Evolutionary conservation across 208 protist species (phyloP).

Genomic region (Novymonas esmeraldas): DNA sequence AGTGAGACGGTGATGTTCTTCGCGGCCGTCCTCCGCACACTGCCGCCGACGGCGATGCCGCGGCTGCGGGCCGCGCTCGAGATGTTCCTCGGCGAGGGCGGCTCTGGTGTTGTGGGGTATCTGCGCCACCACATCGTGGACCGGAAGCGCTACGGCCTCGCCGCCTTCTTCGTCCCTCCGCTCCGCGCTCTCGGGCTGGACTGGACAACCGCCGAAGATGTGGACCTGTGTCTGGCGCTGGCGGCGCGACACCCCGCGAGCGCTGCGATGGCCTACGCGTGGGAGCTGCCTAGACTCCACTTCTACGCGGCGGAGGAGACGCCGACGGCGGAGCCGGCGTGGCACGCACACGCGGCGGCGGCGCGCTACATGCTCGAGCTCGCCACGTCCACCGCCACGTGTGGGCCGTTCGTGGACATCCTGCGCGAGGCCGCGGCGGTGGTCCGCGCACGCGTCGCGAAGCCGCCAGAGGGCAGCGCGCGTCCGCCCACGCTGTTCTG

Average conservation of each 20-base stretch:
- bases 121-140: slow-evolving; percentile 52
- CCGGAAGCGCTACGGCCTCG: slow-evolving; percentile 43
- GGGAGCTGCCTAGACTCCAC: slow-evolving; percentile 59
- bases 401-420: slow-evolving; percentile 55
- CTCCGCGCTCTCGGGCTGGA: slow-evolving; percentile 78
- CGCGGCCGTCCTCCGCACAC: slow-evolving; percentile 35
- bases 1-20: slow-evolving; percentile 65
- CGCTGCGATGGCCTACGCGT: slow-evolving; percentile 48
- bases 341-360: slow-evolving; percentile 32
- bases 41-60: slow-evolving; percentile 24
- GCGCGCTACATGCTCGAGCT: slow-evolving; percentile 31
- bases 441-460: slow-evolving; percentile 16
- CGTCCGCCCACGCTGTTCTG: neutral
- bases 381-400: neutral
- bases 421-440: slow-evolving; percentile 43
- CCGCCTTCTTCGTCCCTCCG: slow-evolving; percentile 66
- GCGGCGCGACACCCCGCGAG: slow-evolving; percentile 25
- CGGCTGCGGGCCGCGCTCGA: slow-evolving; percentile 21
- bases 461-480: neutral
- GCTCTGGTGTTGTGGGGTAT: slow-evolving; percentile 21
- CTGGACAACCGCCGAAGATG: slow-evolving; percentile 39
- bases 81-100: slow-evolving; percentile 37
- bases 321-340: slow-evolving; percentile 40
- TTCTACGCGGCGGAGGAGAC: slow-evolving; percentile 38
- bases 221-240: slow-evolving; percentile 34